Evolutionary conservation across 2,329 filamentous ascomycete genomes (phyloP).

Genomic region (Ceratocystis cubensis): DNA sequence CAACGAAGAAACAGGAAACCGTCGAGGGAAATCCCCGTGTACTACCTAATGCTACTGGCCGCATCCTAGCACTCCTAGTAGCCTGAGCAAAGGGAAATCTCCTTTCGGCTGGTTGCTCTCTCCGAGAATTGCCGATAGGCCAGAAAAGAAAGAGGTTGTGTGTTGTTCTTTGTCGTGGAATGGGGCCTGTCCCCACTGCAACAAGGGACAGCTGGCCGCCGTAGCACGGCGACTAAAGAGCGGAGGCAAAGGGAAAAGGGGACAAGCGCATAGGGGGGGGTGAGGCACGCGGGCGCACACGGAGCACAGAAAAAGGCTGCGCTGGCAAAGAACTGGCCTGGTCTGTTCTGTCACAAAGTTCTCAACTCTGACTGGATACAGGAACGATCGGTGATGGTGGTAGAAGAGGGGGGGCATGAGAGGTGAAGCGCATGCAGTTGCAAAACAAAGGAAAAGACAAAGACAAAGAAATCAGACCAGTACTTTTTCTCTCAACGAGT

Average conservation of each 20-base stretch:
- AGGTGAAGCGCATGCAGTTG: background rate
- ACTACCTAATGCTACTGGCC: background rate
- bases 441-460: background rate
- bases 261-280: background rate
- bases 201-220: background rate
- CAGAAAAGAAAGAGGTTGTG: background rate
- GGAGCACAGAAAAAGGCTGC: background rate
- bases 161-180: background rate
- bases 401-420: background rate
- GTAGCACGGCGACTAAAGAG: background rate
- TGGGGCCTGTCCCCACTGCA: background rate
- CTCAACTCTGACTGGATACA: background rate
- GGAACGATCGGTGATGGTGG: background rate
- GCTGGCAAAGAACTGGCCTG: background rate
- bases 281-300: background rate
- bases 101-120: background rate
- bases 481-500: background rate
- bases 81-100: background rate
- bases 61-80: background rate
- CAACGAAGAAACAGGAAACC: background rate
- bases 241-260: background rate
- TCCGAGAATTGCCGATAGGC: background rate
- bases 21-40: background rate
- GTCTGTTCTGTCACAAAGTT: background rate
- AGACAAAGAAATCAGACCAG: conserved; percentile 1